Conservation (phyloP, 2,329 filamentous ascomycete genomes). For the Fusarium setosum region DNA sequence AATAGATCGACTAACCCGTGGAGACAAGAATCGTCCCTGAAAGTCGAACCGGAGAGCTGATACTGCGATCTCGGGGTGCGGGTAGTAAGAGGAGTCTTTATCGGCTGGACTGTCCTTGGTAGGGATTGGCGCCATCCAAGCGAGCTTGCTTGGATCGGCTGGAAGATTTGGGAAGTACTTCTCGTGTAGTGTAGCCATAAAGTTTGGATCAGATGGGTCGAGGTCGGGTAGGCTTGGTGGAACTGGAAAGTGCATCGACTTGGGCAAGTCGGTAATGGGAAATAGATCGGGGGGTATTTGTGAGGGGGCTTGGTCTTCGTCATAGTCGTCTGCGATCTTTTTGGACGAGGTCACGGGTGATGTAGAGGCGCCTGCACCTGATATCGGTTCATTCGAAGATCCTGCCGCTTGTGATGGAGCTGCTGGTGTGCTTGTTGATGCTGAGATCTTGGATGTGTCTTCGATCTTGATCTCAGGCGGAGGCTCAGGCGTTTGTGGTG, state of each 20-base stretch:
- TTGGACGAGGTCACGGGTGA: conserved; percentile 27
- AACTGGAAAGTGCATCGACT: conserved; percentile 72
- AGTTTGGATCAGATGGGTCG: conserved; percentile 84
- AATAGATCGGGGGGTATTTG: conserved; percentile 56
- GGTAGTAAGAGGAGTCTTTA: conserved; percentile 83
- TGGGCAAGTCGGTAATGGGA: conserved; percentile 52
- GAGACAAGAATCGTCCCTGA: conserved; percentile 81
- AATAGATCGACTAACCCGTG: conserved; percentile 77
- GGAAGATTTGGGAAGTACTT: conserved; percentile 95
- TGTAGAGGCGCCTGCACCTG: not conserved
- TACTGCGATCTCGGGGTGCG: conserved; percentile 77
- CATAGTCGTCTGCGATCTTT: conserved; percentile 48
- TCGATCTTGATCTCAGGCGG: conserved; percentile 51
- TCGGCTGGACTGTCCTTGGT: conserved; percentile 73
- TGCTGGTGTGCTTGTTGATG: not conserved
- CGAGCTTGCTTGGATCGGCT: conserved; percentile 84
- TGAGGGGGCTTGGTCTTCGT: conserved; percentile 56
- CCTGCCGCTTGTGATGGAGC: not conserved
- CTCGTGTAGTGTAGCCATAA: conserved; percentile 84
- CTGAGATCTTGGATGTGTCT: conserved; percentile 39
- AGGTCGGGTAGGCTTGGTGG: conserved; percentile 72
- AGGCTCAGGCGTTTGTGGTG: conserved; percentile 9
- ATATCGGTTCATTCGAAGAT: not conserved
- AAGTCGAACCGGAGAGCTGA: conserved; percentile 91
- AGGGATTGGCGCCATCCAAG: conserved; percentile 86